These are phyloP conservation scores for Groenewaldozyma tartarivorans DNA, from an alignment of 805 yeast genomes.

Conservation along the genomic window DNA sequence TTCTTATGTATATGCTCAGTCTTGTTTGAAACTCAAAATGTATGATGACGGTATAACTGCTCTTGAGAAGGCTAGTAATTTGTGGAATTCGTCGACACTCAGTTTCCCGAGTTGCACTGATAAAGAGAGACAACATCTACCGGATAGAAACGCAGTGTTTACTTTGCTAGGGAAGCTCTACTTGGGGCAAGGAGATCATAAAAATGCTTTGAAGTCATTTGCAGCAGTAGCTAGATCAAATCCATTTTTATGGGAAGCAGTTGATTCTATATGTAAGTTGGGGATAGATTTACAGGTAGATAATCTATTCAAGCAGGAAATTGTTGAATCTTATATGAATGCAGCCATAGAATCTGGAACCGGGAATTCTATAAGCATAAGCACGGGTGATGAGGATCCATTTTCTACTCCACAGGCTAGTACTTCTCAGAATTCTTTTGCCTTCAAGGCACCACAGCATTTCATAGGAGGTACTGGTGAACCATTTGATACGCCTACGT, in stretches of 20 bases:
- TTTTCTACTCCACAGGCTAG: not conserved
- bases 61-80: slow-evolving; percentile 23
- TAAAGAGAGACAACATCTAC: slow-evolving; percentile 27
- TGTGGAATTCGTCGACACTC: slow-evolving; percentile 5
- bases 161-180: slow-evolving; percentile 64
- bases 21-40: slow-evolving; percentile 46
- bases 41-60: slow-evolving; percentile 56
- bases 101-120: not conserved
- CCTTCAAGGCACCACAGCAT: slow-evolving; percentile 13
- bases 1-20: slow-evolving; percentile 60
- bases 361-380: too few species aligned
- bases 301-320: slow-evolving; percentile 19
- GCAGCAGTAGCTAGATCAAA: slow-evolving; percentile 61
- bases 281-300: slow-evolving; percentile 63
- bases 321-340: slow-evolving; percentile 1
- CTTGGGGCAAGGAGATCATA: slow-evolving; percentile 45
- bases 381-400: not conserved
- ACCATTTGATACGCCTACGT: slow-evolving; percentile 5
- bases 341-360: slow-evolving; percentile 2
- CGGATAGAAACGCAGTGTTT: slow-evolving; percentile 64
- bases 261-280: slow-evolving; percentile 60
- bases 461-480: slow-evolving; percentile 5
- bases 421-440: slow-evolving; percentile 3
- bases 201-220: slow-evolving; percentile 58
- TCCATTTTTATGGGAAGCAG: slow-evolving; percentile 82